Evolutionary conservation across 306 rosid species (phyloP), one percentile per base, ranked within the genome.

Genomic region (Bauhinia variegata): DNA sequence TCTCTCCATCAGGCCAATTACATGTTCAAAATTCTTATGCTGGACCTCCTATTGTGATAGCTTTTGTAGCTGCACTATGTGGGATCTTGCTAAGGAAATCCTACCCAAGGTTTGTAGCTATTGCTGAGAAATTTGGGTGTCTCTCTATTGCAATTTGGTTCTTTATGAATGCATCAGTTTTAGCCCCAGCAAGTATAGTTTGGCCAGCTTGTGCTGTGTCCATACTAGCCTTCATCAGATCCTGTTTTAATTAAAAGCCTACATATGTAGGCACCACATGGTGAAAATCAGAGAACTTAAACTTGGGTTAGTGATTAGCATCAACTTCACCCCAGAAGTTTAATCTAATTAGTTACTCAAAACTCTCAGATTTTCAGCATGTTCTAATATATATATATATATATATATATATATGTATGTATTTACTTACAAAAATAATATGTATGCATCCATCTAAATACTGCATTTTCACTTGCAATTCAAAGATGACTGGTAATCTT

Each of bases 11-110:
- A 0, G 16, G 10, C 1, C 4, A 14, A n/a, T 32, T 36, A 13
- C 12, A 33, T 19, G 33, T 9, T 6, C 34, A 18, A 4, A 3
- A 1, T 23, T 8, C 14, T 28, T 0, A 19, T 1, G 1, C 48
- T 37, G 37, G 60, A 16, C 61, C 23, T 12, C 37, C 47, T 4
- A 65, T 57, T 67, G 53, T 39, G 5, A 7, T 48, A 23, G 60
- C 60, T 13, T 74, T 74, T 49, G 52, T 67, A 54, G 65, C 52
- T 46, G 54, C 42, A 5, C 37, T 73, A 31, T 73, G 52, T 13
- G 72, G 53, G 1, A n/a, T 19, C 34, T 54, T 73, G 5, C 19
- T 55, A 3, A 54, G 7, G 47, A 19, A 53, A 9, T 11, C 64
- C 12, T 54, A 63, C 18, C 71, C 65, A 4, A 11, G 12, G n/a